Base-by-base conservation (phyloP, 371 early-diverging fungal species). In the Rhizopus stolonifer region DNA sequence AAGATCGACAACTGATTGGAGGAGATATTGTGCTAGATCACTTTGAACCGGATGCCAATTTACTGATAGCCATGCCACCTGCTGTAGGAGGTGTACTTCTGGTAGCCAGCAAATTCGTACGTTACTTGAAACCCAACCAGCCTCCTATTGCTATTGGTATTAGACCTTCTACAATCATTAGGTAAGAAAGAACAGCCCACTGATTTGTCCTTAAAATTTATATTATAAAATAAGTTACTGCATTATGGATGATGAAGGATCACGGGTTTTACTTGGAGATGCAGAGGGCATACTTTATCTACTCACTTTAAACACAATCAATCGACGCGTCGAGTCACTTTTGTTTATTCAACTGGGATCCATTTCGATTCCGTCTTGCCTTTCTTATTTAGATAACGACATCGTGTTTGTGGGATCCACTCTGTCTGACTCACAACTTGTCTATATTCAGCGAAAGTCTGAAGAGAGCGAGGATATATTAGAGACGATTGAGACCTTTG, bases 341-440 rank as follows among this genome's bases (percentile, higher is more conserved):
- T 54, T 53, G 9, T 52, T 69, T 29, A 67, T 69, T 33, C 46
- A 54, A 15, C 48, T 73, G 17, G 73, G 73, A 1, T 29, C 81
- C 67, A 82, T 77, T 17, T 79, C 91, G 4, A 67, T 79, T 6
- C 83, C 93, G 5, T 81, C 90, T 4, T 77, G 84, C n/a, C 63
- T 96, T 25, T 67, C 78, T 3, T 92, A 91, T 58, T 69, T 96
- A 9, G 88, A 80, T 43, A 81, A 82, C 46, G 87, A 90, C 52
- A 82, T 84, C 33, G 77, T 89, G 9, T 96, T 81, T 69, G 71
- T 96, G 17, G 96, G 96, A 2, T 93, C 94, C 0, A 86, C 86
- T 47, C 81, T 76, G 25, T 91, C 90, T 4, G 95, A 96, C 66
- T 93, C 94, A 5, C 86, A 90, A 48, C 64, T 96, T 4, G 73